Conservation (phyloP, 768 basidiomycete species). For the Boletus rex-veris region DNA sequence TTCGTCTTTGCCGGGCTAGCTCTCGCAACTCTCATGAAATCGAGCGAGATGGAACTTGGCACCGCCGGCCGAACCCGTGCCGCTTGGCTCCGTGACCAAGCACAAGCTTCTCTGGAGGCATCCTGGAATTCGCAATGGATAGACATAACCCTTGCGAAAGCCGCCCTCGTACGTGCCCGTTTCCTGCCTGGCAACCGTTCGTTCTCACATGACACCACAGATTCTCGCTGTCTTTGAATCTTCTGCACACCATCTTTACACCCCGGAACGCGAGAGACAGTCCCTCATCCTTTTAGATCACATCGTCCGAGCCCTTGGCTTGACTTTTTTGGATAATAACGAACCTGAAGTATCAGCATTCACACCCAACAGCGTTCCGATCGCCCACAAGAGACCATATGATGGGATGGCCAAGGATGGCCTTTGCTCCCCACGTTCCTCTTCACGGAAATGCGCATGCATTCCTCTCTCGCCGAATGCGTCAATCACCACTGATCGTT, state of each 20-base stretch:
- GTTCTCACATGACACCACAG: conserved; percentile 35
- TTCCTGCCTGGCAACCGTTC: background rate
- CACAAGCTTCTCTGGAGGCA: conserved; percentile 50
- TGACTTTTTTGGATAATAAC: conserved; percentile 54
- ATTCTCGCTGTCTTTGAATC: conserved; percentile 76
- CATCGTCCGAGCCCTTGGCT: conserved; percentile 52
- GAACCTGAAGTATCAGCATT: conserved; percentile 55
- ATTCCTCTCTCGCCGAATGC: conserved; percentile 36
- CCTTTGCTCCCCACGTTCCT: conserved; percentile 27
- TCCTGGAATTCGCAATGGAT: conserved; percentile 51
- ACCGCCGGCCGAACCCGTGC: conserved; percentile 54
- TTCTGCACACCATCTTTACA: conserved; percentile 66
- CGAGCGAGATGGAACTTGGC: conserved; percentile 62
- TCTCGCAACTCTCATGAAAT: conserved; percentile 67
- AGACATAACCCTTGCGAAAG: conserved; percentile 66
- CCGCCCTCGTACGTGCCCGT: conserved; percentile 53
- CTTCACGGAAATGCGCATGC: conserved; percentile 45
- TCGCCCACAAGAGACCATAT: conserved; percentile 36
- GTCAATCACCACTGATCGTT: conserved; percentile 33
- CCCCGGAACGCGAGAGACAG: conserved; percentile 47
- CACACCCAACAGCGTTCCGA: conserved; percentile 48
- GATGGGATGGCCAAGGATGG: conserved; percentile 26
- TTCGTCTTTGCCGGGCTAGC: conserved; percentile 68
- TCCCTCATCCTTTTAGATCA: conserved; percentile 61
- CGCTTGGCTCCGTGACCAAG: conserved; percentile 51